Base-by-base conservation (phyloP, 108 stramenopile genomes). In the Cyclotella atomus region DNA sequence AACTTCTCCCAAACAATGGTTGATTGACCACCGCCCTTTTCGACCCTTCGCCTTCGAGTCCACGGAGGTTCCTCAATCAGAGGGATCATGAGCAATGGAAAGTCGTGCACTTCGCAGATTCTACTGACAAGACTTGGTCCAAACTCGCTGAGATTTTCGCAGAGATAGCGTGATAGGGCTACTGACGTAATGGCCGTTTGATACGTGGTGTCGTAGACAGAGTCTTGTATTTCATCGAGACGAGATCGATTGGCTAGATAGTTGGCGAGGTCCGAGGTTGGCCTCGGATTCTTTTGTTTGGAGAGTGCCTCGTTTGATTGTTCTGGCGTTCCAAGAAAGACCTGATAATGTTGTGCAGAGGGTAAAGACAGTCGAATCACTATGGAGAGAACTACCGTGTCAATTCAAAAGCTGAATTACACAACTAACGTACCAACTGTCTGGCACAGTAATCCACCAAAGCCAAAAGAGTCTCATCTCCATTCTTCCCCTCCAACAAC, bases 31-130 rank as follows among this genome's bases (percentile, higher is more conserved):
- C 71, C 59, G 9, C 36, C 52, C 14, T 61, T 70, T 28, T 55
- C 47, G 24, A 59, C 28, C 53, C 41, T 33, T 3, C 77, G 73
- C 12, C 87, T 76, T 46, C 95, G 54, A 20, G 91, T 91, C 95
- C 95, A 95, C 5, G 95, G 95, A 34, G 93, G 93, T 70, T 94
- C 90, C 32, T 95, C 95, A 0, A 95, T 59, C 9, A 94, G 81
- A 2, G 89, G 89, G 9, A 91, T 75, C 59, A 95, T 71, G 20
- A 82, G 47, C 65, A 92, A 64, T 12, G 88, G 87, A 35, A 87
- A 80, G 59, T 95, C 95, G 72, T 95, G 93, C 12, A 84, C 89
- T 47, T 93, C 91, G 33, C 90, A 56, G 33, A 91, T 65, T 20
- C 91, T 67, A 19, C 79, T 75, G 0, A 74, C 36, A 0, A 78